Conservation (phyloP, 192 early-diverging fungal genomes). For the Jimgerdemannia lactiflua region DNA sequence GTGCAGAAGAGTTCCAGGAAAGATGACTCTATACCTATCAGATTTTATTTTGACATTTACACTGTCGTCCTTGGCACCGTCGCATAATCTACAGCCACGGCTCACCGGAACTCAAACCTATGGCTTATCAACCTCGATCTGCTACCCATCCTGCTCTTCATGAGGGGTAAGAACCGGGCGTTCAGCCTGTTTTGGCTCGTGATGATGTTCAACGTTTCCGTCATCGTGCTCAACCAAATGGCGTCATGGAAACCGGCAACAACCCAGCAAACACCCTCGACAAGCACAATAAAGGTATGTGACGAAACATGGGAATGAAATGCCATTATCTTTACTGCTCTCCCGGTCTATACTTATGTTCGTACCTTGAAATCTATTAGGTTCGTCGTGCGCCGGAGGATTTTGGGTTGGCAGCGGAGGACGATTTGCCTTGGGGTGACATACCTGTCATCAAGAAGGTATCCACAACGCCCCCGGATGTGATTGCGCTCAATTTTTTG, state of each 20-base stretch:
- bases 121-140: background rate
- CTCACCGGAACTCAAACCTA: background rate
- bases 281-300: background rate
- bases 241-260: background rate
- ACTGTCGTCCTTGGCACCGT: background rate
- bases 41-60: background rate
- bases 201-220: background rate
- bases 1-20: too few species aligned
- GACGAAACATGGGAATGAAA: background rate
- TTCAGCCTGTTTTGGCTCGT: background rate
- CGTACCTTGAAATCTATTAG: background rate
- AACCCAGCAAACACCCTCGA: background rate
- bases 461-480: background rate
- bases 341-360: background rate
- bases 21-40: background rate
- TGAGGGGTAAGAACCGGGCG: background rate
- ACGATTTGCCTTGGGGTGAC: background rate
- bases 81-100: background rate
- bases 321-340: background rate
- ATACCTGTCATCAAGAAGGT: background rate
- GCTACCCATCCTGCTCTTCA: background rate
- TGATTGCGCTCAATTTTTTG: background rate
- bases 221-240: background rate
- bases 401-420: background rate
- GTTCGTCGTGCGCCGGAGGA: background rate